Base-by-base conservation (phyloP, 176 grass and related monocot genomes). In the Pontederia paniculata region DNA sequence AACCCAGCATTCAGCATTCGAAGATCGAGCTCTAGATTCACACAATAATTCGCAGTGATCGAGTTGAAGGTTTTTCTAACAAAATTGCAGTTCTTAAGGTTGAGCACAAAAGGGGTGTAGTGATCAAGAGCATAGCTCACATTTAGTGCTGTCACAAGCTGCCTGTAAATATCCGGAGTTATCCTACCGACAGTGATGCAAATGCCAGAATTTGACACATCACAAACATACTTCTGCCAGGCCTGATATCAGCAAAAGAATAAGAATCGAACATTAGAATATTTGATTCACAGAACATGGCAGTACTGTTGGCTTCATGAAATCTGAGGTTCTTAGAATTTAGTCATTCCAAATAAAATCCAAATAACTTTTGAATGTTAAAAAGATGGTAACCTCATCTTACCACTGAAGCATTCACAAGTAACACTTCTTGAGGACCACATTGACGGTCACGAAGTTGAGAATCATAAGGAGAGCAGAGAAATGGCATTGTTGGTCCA, bases 391-490 rank as follows among this genome's bases (percentile, higher is more conserved):
- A 48, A 28, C n/a, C 21, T 64, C 11, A 9, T 17, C 50, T 10
- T 42, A 67, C 64, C 64, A 13, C 21, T 5, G 43, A 48, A 20
- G 59, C 60, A 48, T 42, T 42, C 42, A 51, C 75, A 63, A 57
- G 19, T 23, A 63, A 12, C 48, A 88, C 45, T 60, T 88, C 79
- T 9, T 66, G 58, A 6, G 68, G 25, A 0, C 41, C 53, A 65
- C 84, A 88, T 12, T 23, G 21, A 55, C 72, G 65, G 48, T 77
- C 60, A 16, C 23, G 52, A 18, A 82, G 72, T 20, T 48, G 50
- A 19, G 74, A 28, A 42, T 74, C 73, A 58, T 78, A 81, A 1
- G 78, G 83, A 74, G 64, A 76, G 63, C 84, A 88, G 49, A 88
- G 84, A 47, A 20, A 45, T 42, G 79, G 79, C 31, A 83, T 57